phyloP scores from a whole-genome alignment of 768 basidiomycete species.

The Lactarius hengduanensis region DNA sequence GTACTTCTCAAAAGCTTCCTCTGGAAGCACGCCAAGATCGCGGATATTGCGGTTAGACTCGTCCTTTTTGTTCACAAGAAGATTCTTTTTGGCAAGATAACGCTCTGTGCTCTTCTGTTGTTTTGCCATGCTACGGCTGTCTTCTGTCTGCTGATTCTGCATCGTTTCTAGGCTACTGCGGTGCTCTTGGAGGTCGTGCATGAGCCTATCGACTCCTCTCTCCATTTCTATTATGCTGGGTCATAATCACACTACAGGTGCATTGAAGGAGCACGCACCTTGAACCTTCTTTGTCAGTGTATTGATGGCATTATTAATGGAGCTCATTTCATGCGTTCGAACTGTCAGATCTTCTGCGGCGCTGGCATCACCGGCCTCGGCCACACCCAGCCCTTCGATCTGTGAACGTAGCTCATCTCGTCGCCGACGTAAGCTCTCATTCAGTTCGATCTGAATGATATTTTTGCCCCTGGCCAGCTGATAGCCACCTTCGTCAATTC shows the following conservation, averaged over 20 bases:
- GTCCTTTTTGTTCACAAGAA: slow-evolving; percentile 80
- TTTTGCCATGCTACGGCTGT: slow-evolving; percentile 79
- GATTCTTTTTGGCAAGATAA: slow-evolving; percentile 88
- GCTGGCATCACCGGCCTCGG: slow-evolving; percentile 51
- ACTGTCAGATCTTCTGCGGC: slow-evolving; percentile 68
- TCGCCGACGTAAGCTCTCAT: slow-evolving; percentile 79
- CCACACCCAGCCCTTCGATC: slow-evolving; percentile 72
- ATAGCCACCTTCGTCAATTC: slow-evolving; percentile 10
- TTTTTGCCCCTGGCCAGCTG: slow-evolving; percentile 77
- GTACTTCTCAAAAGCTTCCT: slow-evolving; percentile 97
- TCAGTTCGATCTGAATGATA: slow-evolving; percentile 87
- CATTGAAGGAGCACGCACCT: slow-evolving; percentile 39
- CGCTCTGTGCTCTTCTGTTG: slow-evolving; percentile 96
- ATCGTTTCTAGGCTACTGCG: slow-evolving; percentile 65
- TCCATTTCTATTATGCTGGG: slow-evolving; percentile 54
- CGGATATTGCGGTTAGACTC: slow-evolving; percentile 95
- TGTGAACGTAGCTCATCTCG: slow-evolving; percentile 75
- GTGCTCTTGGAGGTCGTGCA: slow-evolving; percentile 63
- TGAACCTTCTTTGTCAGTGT: slow-evolving; percentile 60
- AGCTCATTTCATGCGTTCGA: slow-evolving; percentile 64
- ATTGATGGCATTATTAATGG: slow-evolving; percentile 65
- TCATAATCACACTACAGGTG: not conserved
- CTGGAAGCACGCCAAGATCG: slow-evolving; percentile 93
- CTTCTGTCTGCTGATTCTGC: slow-evolving; percentile 83
- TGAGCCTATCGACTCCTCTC: slow-evolving; percentile 64